Evolutionary conservation across 2,329 filamentous ascomycete species (phyloP).

Genomic region (Xylaria sp.): DNA sequence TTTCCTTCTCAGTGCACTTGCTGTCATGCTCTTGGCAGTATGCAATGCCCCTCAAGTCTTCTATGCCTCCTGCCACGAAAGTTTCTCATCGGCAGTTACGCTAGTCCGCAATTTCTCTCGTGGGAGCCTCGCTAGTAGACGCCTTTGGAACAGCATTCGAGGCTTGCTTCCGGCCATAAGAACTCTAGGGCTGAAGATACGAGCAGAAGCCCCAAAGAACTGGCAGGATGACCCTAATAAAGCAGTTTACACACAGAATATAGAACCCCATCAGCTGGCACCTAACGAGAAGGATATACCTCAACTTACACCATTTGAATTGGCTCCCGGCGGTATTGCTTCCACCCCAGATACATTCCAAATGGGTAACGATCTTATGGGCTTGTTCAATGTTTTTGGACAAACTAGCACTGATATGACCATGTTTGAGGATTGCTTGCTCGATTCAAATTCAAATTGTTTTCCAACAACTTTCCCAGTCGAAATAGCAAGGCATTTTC

Average conservation of each 20-base stretch:
- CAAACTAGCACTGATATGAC: neutral
- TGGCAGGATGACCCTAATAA: neutral
- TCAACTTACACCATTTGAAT: neutral
- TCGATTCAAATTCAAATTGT: neutral
- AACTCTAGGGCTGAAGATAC: constrained; percentile 12
- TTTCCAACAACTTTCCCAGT: neutral
- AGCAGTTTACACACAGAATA: neutral
- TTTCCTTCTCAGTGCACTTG: constrained; percentile 19
- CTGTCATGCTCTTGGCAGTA: constrained; percentile 22
- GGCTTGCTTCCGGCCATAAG: constrained; percentile 18
- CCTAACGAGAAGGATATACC: neutral
- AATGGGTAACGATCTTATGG: constrained; percentile 13
- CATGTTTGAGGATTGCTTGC: constrained; percentile 2
- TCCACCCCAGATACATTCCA: constrained; percentile 3
- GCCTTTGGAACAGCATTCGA: constrained; percentile 24
- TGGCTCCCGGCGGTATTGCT: neutral
- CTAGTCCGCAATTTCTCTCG: constrained; percentile 16
- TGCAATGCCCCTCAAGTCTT: constrained; percentile 23
- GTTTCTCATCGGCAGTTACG: constrained; percentile 12
- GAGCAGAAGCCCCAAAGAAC: neutral
- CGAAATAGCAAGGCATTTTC: constrained; percentile 4
- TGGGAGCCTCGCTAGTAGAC: constrained; percentile 14
- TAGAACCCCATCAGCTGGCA: neutral
- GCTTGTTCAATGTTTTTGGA: constrained; percentile 9
- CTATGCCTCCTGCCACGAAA: constrained; percentile 14